phyloP scores from a whole-genome alignment of 306 rosid genomes.

The Cicer bijugum region DNA sequence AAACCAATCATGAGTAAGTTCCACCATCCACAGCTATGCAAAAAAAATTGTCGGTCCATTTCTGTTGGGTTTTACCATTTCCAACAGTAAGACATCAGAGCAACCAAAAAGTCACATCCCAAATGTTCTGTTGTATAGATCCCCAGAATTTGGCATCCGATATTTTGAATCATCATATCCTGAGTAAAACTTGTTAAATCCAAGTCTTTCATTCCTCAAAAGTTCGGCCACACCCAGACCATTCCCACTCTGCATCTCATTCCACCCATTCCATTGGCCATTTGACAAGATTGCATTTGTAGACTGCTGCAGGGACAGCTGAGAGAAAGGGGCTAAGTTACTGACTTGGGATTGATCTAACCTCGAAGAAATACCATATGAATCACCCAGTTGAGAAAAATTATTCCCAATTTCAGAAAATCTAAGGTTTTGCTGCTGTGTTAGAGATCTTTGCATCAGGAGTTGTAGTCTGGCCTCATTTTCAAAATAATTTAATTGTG shows the following conservation, averaged over 20 bases:
- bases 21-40: constrained; percentile 51
- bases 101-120: constrained; percentile 69
- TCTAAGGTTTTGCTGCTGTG: constrained; percentile 77
- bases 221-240: constrained; percentile 73
- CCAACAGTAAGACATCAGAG: constrained; percentile 43
- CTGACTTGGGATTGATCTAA: constrained; percentile 77
- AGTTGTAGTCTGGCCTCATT: constrained; percentile 85
- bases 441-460: constrained; percentile 84
- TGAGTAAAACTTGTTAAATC: constrained; percentile 76
- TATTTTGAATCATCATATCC: constrained; percentile 89
- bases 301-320: constrained; percentile 76
- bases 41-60: constrained; percentile 50
- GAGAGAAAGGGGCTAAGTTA: constrained; percentile 73
- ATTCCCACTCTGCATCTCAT: constrained; percentile 77
- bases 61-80: constrained; percentile 45
- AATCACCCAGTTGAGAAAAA: constrained; percentile 77
- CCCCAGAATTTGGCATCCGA: constrained; percentile 84
- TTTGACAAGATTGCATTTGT: constrained; percentile 70
- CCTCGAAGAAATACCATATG: constrained; percentile 85
- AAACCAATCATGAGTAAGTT: constrained; percentile 57
- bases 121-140: constrained; percentile 83
- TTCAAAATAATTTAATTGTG: constrained; percentile 71
- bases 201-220: constrained; percentile 87
- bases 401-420: constrained; percentile 69
- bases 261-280: constrained; percentile 98